Conservation (phyloP, 345 rosid species). For the Aquilaria sinensis region DNA sequence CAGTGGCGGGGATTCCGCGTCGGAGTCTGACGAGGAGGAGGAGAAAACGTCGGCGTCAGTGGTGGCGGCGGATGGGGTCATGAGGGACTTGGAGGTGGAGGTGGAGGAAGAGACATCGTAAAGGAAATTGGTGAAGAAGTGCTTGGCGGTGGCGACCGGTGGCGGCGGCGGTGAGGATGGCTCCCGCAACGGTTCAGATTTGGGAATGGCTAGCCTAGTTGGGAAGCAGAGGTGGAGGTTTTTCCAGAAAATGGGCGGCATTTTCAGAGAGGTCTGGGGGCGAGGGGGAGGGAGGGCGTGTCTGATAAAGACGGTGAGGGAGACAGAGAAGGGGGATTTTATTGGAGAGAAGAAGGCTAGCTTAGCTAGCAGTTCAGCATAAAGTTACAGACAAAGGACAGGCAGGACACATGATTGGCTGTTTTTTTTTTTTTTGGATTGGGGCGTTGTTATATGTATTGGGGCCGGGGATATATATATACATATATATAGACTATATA, state of each 20-base stretch:
- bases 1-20: conserved; percentile 12
- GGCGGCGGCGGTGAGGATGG: conserved; percentile 20
- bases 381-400: too few species aligned
- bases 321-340: too few species aligned
- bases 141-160: conserved; percentile 1
- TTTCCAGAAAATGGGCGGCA: conserved; percentile 62
- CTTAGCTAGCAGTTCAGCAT: too few species aligned
- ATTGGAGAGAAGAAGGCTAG: too few species aligned
- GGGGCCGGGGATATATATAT: too few species aligned
- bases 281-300: conserved; percentile 1
- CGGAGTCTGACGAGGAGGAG: conserved; percentile 32
- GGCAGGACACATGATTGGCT: too few species aligned
- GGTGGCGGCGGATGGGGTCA: conserved; percentile 20
- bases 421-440: too few species aligned
- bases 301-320: too few species aligned
- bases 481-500: too few species aligned
- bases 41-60: conserved; percentile 17
- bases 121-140: conserved; percentile 31
- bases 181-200: conserved; percentile 20
- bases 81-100: conserved; percentile 28
- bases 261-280: conserved; percentile 16
- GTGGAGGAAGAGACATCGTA: conserved; percentile 29
- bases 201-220: conserved; percentile 21
- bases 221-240: conserved; percentile 55
- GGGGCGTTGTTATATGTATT: too few species aligned